Evolutionary conservation across 228 moss, liverwort and hornwort species (phyloP).

Genomic region (Sphagnum magellanicum): DNA sequence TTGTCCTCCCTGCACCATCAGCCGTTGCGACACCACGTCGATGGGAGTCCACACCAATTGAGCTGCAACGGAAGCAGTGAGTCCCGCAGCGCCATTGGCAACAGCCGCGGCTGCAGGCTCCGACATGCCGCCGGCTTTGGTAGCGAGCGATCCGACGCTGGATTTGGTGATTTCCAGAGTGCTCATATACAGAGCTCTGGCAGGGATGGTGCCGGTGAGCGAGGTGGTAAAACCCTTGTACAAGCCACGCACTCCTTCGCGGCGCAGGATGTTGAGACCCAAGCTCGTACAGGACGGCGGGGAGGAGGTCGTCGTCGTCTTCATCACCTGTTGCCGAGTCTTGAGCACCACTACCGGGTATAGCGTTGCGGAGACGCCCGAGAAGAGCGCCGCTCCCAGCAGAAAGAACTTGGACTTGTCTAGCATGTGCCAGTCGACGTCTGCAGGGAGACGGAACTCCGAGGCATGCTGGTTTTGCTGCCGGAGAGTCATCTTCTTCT

Average conservation of each 20-base stretch:
- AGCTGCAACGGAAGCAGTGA: slow-evolving; percentile 47
- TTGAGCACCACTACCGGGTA: slow-evolving; percentile 56
- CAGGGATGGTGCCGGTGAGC: slow-evolving; percentile 53
- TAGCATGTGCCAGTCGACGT: slow-evolving; percentile 68
- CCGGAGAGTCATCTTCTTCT: slow-evolving; percentile 37
- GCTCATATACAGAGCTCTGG: slow-evolving; percentile 55
- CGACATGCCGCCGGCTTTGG: slow-evolving; percentile 39
- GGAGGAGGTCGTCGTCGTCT: slow-evolving; percentile 52
- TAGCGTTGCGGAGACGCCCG: slow-evolving; percentile 51
- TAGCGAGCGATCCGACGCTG: slow-evolving; percentile 31
- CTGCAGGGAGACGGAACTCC: slow-evolving; percentile 55
- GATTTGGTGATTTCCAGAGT: slow-evolving; percentile 51
- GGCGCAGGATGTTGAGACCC: slow-evolving; percentile 33
- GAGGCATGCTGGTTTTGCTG: slow-evolving; percentile 30
- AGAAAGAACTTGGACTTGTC: slow-evolving; percentile 59
- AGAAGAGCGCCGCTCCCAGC: slow-evolving; percentile 57
- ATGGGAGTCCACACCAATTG: slow-evolving; percentile 62
- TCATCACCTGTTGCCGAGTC: slow-evolving; percentile 55
- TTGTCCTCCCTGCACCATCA: slow-evolving; percentile 57
- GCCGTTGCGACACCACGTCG: slow-evolving; percentile 41
- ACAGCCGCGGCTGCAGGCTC: slow-evolving; percentile 47
- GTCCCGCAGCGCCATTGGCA: slow-evolving; percentile 50
- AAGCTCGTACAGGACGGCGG: slow-evolving; percentile 38
- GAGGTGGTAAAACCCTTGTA: slow-evolving; percentile 57
- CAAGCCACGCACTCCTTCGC: slow-evolving; percentile 41